Evolutionary conservation across 441 rosid genomes (phyloP), one percentile per base, ranked within the genome.

Genomic region (Erodium chrysanthum): DNA sequence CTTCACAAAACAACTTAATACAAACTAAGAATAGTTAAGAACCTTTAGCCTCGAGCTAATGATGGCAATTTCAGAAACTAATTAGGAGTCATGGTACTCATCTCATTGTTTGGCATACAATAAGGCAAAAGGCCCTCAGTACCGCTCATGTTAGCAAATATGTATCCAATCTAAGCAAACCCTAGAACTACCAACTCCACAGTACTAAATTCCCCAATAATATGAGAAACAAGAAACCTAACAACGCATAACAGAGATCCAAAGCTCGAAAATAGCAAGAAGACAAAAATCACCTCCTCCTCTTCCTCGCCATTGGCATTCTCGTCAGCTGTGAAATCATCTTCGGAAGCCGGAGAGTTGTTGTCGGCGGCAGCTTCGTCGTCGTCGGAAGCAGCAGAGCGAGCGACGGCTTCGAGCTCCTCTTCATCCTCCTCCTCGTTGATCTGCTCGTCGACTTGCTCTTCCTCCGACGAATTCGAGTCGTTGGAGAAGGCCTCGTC

Each of bases 341-440:
- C 85, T 0, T 67, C 76, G 56, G 83, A 82, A 1, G 75, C 77
- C 0, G 69, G 63, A 5, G 77, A 84, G 10, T 85, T 88, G 5
- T 70, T 72, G 10, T 83, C 63, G 63, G 63, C 63, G 29, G 63
- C 31, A 2, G 63, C 31, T 9, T 58, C 62, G 62, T 58, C 89
- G 0, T 84, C 91, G 11, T 83, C 90, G 37, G 88, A 83, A 23
- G 69, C 88, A 1, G 86, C 96, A 21, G 94, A 78, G 70, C 94
- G 96, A 78, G 91, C 96, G 14, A 94, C 97, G 65, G 97, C 99
- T 73, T 89, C 89, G 22, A 91, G 83, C 83, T 91, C 99, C 74
- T 87, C 90, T 69, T 89, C 96, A 14, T 84, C 96, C 59, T 87
- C 97, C 21, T 81, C 96, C 18, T 27, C 83, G 75, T 83, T 80